phyloP scores from a whole-genome alignment of 495 filamentous ascomycete species.

The Penicillium subrubescens region DNA sequence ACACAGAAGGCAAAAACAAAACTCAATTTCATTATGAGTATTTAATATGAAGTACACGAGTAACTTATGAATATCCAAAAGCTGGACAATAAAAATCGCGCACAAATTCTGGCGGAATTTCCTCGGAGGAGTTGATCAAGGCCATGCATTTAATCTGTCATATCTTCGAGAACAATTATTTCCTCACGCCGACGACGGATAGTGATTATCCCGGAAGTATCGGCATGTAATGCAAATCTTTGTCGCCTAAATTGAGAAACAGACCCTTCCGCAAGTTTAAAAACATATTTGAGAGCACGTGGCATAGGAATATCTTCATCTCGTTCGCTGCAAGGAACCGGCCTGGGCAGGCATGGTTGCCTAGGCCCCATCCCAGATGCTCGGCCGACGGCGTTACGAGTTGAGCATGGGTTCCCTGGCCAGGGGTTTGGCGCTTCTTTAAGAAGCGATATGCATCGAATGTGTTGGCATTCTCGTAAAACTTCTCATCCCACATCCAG shows the following conservation, averaged over 20 bases:
- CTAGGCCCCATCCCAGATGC: slow-evolving; percentile 47
- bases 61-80: not conserved
- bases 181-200: not conserved
- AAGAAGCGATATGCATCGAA: not conserved
- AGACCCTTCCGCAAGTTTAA: not conserved
- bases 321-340: slow-evolving; percentile 44
- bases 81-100: not conserved
- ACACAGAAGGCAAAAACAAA: not conserved
- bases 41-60: not conserved
- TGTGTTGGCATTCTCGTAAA: not conserved
- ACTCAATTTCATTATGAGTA: not conserved
- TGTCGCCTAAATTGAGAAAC: not conserved
- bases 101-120: not conserved
- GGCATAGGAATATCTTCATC: slow-evolving; percentile 2
- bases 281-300: slow-evolving; percentile 1
- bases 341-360: slow-evolving; percentile 54
- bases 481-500: not conserved
- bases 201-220: not conserved
- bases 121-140: not conserved
- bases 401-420: slow-evolving; percentile 36
- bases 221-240: not conserved
- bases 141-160: not conserved
- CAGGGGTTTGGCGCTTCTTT: slow-evolving; percentile 26
- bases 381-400: slow-evolving; percentile 39
- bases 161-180: not conserved